Evolutionary conservation across 1,284 basidiomycete genomes (phyloP), one percentile per base, ranked within the genome.

Genomic region (Trichosporon inkin): DNA sequence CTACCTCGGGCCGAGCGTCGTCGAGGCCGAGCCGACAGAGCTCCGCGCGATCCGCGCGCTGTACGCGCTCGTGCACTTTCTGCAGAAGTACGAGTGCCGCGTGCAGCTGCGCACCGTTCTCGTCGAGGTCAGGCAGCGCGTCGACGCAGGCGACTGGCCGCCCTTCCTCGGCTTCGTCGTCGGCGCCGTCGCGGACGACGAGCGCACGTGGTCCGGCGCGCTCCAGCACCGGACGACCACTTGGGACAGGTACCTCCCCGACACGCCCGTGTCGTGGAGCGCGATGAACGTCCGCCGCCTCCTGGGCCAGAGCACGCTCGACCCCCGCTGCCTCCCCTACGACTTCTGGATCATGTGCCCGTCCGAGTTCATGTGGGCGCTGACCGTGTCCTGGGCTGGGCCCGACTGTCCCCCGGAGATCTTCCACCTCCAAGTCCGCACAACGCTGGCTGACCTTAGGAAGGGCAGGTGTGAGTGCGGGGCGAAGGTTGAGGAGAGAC

Each of bases 21-120:
- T 57, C 28, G 38, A 53, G 38, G 28, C 56, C 19, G 54, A 60
- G 10, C 62, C 62, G 24, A 63, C 62, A 38, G 60, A 59, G 28
- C 62, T 63, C 2, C 44, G 44, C 24, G 17, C 22, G 5, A 54
- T 63, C 13, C 39, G 56, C 24, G 28, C 39, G 3, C 19, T 63
- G 8, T 41, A 49, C 7, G 47, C 56, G 39, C 36, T 49, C 44
- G 44, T 49, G 22, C 44, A 49, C 44, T 49, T 49, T 10, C 44
- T 49, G 7, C 44, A 49, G 16, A 49, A 49, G 44, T 49, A 49
- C 44, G 44, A 49, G 44, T 57, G 56, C 28, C 37, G 28, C 10
- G 56, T 49, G 1, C 44, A 49, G 44, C 44, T 49, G 44, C 44
- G 44, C 24, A 49, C 22, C 24, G 44, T 49, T 22, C 44, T 49